phyloP scores from a whole-genome alignment of 805 yeast genomes.

The Wickerhamiella hasegawae region DNA sequence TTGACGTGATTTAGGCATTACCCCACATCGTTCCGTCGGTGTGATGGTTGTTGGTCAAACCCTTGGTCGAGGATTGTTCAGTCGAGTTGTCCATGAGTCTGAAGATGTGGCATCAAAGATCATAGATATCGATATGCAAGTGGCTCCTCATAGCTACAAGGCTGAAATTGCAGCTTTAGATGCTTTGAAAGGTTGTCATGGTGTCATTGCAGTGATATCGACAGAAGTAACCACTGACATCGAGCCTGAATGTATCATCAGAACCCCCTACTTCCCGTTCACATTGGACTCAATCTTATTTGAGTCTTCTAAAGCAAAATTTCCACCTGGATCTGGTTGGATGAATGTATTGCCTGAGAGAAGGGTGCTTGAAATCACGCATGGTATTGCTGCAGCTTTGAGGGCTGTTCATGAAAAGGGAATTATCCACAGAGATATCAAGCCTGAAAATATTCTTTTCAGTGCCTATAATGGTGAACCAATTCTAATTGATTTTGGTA shows the following conservation, averaged over 20 bases:
- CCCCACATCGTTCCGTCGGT: no score
- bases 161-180: neutral
- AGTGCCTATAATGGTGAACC: conserved; percentile 20
- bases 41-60: no score
- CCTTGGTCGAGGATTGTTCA: neutral
- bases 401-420: conserved; percentile 14
- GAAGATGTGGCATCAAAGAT: neutral
- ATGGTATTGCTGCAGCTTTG: conserved; percentile 13
- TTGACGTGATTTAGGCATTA: no score
- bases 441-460: conserved; percentile 64
- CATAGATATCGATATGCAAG: neutral
- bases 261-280: conserved; percentile 26
- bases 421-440: conserved; percentile 29
- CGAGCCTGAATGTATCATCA: no score
- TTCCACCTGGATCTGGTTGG: conserved; percentile 19
- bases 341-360: conserved; percentile 26
- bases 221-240: no score
- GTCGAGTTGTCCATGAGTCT: neutral
- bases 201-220: no score
- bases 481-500: conserved; percentile 50
- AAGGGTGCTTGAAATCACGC: conserved; percentile 14
- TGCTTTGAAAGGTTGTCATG: neutral
- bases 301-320: conserved; percentile 22
- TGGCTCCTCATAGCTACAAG: neutral
- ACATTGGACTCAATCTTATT: conserved; percentile 25